Base-by-base conservation (phyloP, 331 rosid genomes). In the Spiraea crenata region DNA sequence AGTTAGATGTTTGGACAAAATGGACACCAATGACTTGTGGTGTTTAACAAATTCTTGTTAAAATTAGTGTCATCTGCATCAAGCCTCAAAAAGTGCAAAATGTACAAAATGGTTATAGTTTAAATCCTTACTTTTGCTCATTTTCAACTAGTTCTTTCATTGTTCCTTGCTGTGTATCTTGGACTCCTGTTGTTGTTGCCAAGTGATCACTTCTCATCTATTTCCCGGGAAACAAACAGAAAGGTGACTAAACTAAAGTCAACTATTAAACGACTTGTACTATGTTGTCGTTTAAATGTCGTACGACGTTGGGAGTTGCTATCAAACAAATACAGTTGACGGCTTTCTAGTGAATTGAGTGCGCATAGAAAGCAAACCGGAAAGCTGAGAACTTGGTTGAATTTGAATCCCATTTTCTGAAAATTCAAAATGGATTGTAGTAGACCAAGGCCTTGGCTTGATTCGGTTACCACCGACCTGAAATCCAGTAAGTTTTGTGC, bases 111-210 rank as follows among this genome's bases (percentile, higher is more conserved):
- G 40, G 38, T 49, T 49, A 16, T 50, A 49, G 65, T 37, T 11
- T n/a, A 37, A 70, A 13, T 70, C 61, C 38, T 60, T 65, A 31
- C 31, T 9, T 47, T 57, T n/a, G 74, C 71, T 25, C 66, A 52
- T 17, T 34, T 71, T 68, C 68, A 46, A 70, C 38, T 57, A 25
- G 31, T 25, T 25, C 31, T 70, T 76, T 47, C 55, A 55, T 17
- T 63, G 67, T 57, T 38, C 51, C 65, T 42, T 58, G 71, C 76
- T 45, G 1, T 25, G 55, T 77, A 38, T 63, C 72, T 56, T 70
- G 17, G 46, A 70, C 81, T 63, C 31, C 63, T 76, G 63, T 70
- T 25, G 31, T 25, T 25, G 31, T 25, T 35, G 80, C 69, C 76
- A 72, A 62, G 34, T 49, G 61, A 31, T 60, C 76, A 48, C 45